Percentiles rank a stretch among this genome's conserved stretches.
phyloP scores from a whole-genome alignment of 768 basidiomycete species.

The Mycena polygramma region DNA sequence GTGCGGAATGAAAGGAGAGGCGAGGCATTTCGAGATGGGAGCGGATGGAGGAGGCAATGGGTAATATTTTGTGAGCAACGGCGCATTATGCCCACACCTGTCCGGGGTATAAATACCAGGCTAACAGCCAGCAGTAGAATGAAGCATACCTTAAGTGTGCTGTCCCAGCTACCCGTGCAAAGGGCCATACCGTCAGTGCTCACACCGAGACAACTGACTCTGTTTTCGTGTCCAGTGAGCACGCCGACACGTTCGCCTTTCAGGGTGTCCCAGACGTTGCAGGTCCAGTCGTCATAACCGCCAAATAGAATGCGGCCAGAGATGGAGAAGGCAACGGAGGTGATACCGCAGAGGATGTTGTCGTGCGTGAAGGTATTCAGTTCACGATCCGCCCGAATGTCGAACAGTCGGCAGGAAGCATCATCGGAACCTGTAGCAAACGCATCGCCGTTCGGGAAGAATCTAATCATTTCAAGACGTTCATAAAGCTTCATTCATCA shows the following conservation, averaged over 20 bases:
- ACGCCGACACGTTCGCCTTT: slow-evolving; percentile 99
- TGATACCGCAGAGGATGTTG: slow-evolving; percentile 99
- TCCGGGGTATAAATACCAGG: slow-evolving; percentile 10
- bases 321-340: slow-evolving; percentile 98
- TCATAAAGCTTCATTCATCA: slow-evolving; percentile 30
- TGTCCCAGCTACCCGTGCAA: slow-evolving; percentile 99
- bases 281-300: slow-evolving; percentile 99
- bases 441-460: slow-evolving; percentile 99
- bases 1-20: slow-evolving; percentile 39
- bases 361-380: slow-evolving; percentile 98
- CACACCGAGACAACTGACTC: slow-evolving; percentile 96
- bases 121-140: slow-evolving; percentile 15
- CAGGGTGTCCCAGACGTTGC: slow-evolving; percentile 99
- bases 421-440: slow-evolving; percentile 99
- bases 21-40: slow-evolving; percentile 38
- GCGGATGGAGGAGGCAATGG: slow-evolving; percentile 37
- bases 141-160: slow-evolving; percentile 87
- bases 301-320: slow-evolving; percentile 98
- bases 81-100: slow-evolving; percentile 87
- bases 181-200: slow-evolving; percentile 98
- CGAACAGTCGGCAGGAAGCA: slow-evolving; percentile 97
- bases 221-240: slow-evolving; percentile 97
- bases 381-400: slow-evolving; percentile 97
- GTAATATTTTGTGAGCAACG: slow-evolving; percentile 40
- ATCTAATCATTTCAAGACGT: slow-evolving; percentile 64